Evolutionary conservation across 208 protist species (phyloP), one percentile per base, ranked within the genome.

Genomic region (Leishmania amazonensis): DNA sequence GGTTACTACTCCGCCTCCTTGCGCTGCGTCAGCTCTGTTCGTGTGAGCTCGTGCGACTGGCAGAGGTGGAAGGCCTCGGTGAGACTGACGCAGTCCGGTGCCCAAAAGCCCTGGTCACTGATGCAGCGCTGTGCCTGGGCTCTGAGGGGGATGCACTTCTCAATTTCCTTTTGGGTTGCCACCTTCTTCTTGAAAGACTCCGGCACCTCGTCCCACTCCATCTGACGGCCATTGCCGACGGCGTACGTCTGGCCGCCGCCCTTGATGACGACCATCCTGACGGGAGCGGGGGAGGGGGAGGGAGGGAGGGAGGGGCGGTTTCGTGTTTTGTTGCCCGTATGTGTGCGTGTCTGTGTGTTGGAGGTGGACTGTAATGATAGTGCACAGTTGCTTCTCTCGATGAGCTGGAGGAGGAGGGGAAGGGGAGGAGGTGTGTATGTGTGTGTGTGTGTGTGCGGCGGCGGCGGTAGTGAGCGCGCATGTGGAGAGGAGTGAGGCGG

Each of bases 171-270:
- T 72, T 96, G 93, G 74, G 93, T 87, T 0, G 60, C 78, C 51
- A 91, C 42, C 68, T 89, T 85, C 75, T 92, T 80, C 79, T 96
- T 96, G 81, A 96, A 96, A 0, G 77, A 83, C 67, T 90, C 91
- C 1, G 93, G 93, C 28, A 96, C 93, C 38, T 95, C 93, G 57
- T 94, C 91, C 91, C 93, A 96, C 65, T 91, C 83, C 85, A 96
- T 89, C 78, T 93, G 81, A n/a, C 87, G 83, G 0, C 93, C 93
- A 79, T 93, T 96, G 38, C 91, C 88, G 53, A 96, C 88, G 57
- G 83, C 73, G 79, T 96, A 96, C 60, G 93, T 91, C 85, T 87
- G 76, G 4, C 93, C 93, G n/a, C 90, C 90, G 31, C 93, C 93
- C 74, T 96, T 96, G 65, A 96, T 73, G 45, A 94, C 87, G 15